Conservation (phyloP, 1,139 yeast species). For the Debaryomyces nepalensis region DNA sequence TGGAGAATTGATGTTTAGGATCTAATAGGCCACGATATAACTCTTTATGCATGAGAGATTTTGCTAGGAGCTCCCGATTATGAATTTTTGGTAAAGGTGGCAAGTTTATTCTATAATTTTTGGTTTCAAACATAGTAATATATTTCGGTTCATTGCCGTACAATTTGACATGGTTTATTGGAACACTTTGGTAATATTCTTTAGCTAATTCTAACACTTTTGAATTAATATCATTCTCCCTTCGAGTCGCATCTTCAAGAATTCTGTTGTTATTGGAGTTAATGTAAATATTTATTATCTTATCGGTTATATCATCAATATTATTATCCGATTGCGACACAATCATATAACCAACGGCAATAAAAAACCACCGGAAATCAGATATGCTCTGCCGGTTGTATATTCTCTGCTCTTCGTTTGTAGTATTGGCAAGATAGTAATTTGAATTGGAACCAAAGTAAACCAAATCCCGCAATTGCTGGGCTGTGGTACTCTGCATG, state of each 20-base stretch:
- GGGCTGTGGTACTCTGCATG: slow-evolving; percentile 22
- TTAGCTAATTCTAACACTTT: slow-evolving; percentile 19
- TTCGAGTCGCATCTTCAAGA: slow-evolving; percentile 1
- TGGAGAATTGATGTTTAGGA: slow-evolving; percentile 36
- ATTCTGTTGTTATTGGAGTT: slow-evolving; percentile 21
- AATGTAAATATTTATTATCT: slow-evolving; percentile 37
- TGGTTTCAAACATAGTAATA: slow-evolving; percentile 33
- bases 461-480: slow-evolving; percentile 31
- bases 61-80: slow-evolving; percentile 37
- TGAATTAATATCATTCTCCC: not conserved
- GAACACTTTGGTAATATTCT: slow-evolving; percentile 30
- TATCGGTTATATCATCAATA: slow-evolving; percentile 35
- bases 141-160: slow-evolving; percentile 24
- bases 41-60: slow-evolving; percentile 48
- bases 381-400: slow-evolving; percentile 12
- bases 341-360: slow-evolving; percentile 42
- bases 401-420: not conserved
- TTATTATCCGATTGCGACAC: slow-evolving; percentile 29
- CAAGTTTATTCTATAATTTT: slow-evolving; percentile 29
- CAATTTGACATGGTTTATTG: slow-evolving; percentile 26
- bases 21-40: slow-evolving; percentile 38
- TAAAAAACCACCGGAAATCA: slow-evolving; percentile 37
- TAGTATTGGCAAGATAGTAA: not conserved
- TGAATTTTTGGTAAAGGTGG: slow-evolving; percentile 43
- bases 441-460: slow-evolving; percentile 21